These are phyloP conservation scores for Silene uniflora DNA, from an alignment of 148 eudicot species.

Conservation along the genomic window DNA sequence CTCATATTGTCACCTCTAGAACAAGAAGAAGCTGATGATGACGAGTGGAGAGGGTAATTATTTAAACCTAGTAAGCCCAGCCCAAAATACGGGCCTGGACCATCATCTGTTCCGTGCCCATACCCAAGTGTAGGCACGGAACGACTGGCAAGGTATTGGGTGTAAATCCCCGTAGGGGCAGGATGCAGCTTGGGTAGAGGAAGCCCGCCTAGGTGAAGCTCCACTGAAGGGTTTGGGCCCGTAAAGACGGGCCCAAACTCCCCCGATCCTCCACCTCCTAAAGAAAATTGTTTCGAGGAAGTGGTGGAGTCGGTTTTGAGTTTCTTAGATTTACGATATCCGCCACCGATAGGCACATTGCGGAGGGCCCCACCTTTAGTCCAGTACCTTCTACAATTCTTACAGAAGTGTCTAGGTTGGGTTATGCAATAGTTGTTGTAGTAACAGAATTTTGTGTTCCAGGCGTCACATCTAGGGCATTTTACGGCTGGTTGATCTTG, in stretches of 20 bases:
- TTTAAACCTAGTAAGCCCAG: slow-evolving; percentile 21
- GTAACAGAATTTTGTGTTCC: slow-evolving; percentile 87
- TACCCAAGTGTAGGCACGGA: slow-evolving; percentile 9
- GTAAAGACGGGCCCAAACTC: not conserved
- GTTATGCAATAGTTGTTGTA: slow-evolving; percentile 85
- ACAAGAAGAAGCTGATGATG: too few species aligned
- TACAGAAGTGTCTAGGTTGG: slow-evolving; percentile 87
- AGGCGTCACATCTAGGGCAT: slow-evolving; percentile 83
- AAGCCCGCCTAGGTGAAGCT: not conserved
- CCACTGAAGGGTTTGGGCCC: not conserved
- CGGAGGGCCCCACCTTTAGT: slow-evolving; percentile 89
- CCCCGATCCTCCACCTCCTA: not conserved
- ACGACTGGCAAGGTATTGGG: slow-evolving; percentile 17
- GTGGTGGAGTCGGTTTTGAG: slow-evolving; percentile 29
- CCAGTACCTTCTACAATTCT: slow-evolving; percentile 86
- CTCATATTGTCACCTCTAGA: slow-evolving; percentile 30
- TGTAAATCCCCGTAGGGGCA: slow-evolving; percentile 24
- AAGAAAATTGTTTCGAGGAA: not conserved
- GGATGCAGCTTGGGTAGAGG: slow-evolving; percentile 4
- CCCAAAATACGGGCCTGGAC: slow-evolving; percentile 10
- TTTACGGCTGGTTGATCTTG: slow-evolving; percentile 31
- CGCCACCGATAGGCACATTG: slow-evolving; percentile 86
- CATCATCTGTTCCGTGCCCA: not conserved
- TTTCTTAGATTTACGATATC: slow-evolving; percentile 67
- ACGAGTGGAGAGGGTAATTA: not conserved